These are phyloP conservation scores for Batkoa obscura DNA, from an alignment of 371 early-diverging fungal species.

Conservation along the genomic window DNA sequence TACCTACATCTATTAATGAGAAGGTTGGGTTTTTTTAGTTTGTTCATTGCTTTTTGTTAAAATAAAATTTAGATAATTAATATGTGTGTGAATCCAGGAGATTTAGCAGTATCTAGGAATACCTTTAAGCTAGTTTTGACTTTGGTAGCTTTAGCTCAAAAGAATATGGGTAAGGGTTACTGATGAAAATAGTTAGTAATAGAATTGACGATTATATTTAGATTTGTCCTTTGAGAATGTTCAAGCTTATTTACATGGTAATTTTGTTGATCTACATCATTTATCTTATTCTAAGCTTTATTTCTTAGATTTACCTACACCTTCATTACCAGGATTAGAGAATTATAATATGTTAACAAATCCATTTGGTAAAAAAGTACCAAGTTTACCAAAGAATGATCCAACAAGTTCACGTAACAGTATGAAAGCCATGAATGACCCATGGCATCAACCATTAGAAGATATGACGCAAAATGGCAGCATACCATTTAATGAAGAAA, in stretches of 20 bases:
- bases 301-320: constrained; percentile 3
- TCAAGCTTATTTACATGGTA: neutral
- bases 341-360: neutral
- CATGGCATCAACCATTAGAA: neutral
- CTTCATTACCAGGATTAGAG: neutral
- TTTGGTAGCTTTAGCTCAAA: constrained; percentile 49
- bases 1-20: constrained; percentile 26
- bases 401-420: too few relatives aligned
- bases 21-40: constrained; percentile 19
- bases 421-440: neutral
- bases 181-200: neutral
- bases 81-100: neutral
- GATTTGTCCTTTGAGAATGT: constrained; percentile 3
- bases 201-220: neutral
- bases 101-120: constrained; percentile 23
- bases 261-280: neutral
- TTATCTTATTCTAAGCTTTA: neutral
- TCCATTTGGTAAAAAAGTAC: too few relatives aligned
- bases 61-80: neutral
- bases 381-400: too few relatives aligned
- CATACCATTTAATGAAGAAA: too few relatives aligned
- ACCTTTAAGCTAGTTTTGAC: constrained; percentile 53
- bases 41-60: neutral
- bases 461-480: neutral
- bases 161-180: constrained; percentile 31